Conservation (phyloP, 192 early-diverging fungal species). For the Rhizoclosmatium sp. region DNA sequence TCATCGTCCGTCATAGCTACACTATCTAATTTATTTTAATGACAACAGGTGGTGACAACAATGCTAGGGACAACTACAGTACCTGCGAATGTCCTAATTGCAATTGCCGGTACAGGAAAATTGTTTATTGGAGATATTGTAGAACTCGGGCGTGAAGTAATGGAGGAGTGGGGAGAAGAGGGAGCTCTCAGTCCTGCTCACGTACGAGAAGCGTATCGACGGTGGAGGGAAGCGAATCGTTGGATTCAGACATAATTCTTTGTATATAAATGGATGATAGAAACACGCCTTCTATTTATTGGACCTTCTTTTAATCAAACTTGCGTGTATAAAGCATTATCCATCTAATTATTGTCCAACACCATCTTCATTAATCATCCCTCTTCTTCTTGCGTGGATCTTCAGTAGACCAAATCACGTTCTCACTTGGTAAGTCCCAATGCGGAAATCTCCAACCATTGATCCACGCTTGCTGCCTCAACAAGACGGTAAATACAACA, state of each 20-base stretch:
- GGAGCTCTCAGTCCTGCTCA: slow-evolving; percentile 80
- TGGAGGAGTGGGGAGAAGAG: slow-evolving; percentile 75
- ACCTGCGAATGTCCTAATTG: slow-evolving; percentile 74
- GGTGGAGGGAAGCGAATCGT: slow-evolving; percentile 63
- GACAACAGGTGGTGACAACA: neutral
- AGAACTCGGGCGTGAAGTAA: slow-evolving; percentile 75
- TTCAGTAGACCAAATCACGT: neutral
- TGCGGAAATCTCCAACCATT: neutral
- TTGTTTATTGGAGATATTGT: slow-evolving; percentile 90
- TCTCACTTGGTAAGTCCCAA: neutral
- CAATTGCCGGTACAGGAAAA: slow-evolving; percentile 85
- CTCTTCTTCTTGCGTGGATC: neutral
- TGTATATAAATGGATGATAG: neutral
- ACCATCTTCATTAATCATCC: neutral
- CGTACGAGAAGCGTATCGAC: slow-evolving; percentile 79
- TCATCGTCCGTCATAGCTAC: neutral
- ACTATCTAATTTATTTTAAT: neutral
- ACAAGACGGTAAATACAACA: neutral
- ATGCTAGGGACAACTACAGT: slow-evolving; percentile 43
- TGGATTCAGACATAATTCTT: neutral
- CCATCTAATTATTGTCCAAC: no score
- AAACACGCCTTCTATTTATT: no score
- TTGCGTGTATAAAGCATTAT: no score
- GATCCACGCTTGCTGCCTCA: neutral
- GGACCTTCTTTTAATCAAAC: no score